Conservation (phyloP, 2,329 filamentous ascomycete genomes). For the Emericellopsis atlantica region DNA sequence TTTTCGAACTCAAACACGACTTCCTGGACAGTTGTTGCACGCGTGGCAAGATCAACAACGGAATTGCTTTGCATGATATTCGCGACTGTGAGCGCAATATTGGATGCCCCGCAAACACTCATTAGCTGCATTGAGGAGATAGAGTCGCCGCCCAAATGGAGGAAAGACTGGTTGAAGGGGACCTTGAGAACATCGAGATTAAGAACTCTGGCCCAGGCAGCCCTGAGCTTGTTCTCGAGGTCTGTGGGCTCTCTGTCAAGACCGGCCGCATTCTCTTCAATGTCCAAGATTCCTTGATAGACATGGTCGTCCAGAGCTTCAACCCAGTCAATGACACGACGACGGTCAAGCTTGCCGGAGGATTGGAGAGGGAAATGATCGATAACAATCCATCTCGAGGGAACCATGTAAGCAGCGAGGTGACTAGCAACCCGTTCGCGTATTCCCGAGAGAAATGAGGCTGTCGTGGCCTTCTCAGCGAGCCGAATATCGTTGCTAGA, state of each 20-base stretch:
- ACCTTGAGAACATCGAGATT: slow-evolving; percentile 17
- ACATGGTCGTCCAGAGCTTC: slow-evolving; percentile 1
- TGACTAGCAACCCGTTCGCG: slow-evolving; percentile 38
- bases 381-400: slow-evolving; percentile 26
- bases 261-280: neutral
- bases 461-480: neutral
- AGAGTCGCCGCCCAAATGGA: slow-evolving; percentile 27
- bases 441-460: slow-evolving; percentile 18
- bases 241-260: neutral
- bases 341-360: slow-evolving; percentile 4
- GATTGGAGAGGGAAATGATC: slow-evolving; percentile 1
- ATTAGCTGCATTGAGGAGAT: slow-evolving; percentile 27
- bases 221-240: slow-evolving; percentile 5
- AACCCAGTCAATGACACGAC: slow-evolving; percentile 2
- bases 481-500: neutral
- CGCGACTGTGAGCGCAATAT: slow-evolving; percentile 15
- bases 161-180: slow-evolving; percentile 18
- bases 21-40: slow-evolving; percentile 8
- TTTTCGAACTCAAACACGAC: slow-evolving; percentile 27
- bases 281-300: neutral
- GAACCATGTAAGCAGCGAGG: slow-evolving; percentile 69
- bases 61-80: slow-evolving; percentile 17
- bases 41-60: slow-evolving; percentile 10
- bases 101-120: slow-evolving; percentile 20
- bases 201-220: slow-evolving; percentile 27